These are phyloP conservation scores for Trametes villosa DNA, from an alignment of 768 basidiomycete species.

Conservation along the genomic window DNA sequence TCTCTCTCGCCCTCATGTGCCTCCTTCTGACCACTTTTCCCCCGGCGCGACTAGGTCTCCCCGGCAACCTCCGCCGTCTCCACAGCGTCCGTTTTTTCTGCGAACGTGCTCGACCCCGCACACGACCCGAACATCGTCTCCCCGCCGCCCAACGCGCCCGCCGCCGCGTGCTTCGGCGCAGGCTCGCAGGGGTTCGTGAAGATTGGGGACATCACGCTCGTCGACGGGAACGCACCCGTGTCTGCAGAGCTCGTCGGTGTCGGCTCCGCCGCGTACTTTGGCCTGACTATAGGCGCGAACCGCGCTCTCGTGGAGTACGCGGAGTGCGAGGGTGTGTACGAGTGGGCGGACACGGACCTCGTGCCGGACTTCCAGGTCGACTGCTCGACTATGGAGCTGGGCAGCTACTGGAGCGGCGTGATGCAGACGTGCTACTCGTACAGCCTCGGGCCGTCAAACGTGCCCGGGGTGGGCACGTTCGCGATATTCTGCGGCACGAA, in stretches of 20 bases:
- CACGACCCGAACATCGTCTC: slow-evolving; percentile 1
- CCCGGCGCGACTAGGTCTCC: too few relatives aligned
- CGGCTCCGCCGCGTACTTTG: slow-evolving; percentile 12
- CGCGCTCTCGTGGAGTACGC: background rate
- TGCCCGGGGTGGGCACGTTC: background rate
- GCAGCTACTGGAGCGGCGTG: slow-evolving; percentile 13
- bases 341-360: background rate
- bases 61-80: slow-evolving; percentile 1
- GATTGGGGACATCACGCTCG: slow-evolving; percentile 1
- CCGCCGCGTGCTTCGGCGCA: slow-evolving; percentile 12
- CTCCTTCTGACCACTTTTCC: too few relatives aligned
- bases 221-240: background rate
- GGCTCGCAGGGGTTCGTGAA: slow-evolving; percentile 11
- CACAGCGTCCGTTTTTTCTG: background rate
- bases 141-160: background rate
- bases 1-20: too few relatives aligned
- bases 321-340: slow-evolving; percentile 9
- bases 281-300: background rate
- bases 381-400: slow-evolving; percentile 12
- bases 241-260: slow-evolving; percentile 2
- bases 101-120: slow-evolving; percentile 2
- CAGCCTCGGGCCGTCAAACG: too few relatives aligned
- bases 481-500: slow-evolving; percentile 1
- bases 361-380: slow-evolving; percentile 13
- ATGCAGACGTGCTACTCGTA: slow-evolving; percentile 12